Conservation (phyloP, 2,329 filamentous ascomycete species). For the Cadophora luteo-olivacea region DNA sequence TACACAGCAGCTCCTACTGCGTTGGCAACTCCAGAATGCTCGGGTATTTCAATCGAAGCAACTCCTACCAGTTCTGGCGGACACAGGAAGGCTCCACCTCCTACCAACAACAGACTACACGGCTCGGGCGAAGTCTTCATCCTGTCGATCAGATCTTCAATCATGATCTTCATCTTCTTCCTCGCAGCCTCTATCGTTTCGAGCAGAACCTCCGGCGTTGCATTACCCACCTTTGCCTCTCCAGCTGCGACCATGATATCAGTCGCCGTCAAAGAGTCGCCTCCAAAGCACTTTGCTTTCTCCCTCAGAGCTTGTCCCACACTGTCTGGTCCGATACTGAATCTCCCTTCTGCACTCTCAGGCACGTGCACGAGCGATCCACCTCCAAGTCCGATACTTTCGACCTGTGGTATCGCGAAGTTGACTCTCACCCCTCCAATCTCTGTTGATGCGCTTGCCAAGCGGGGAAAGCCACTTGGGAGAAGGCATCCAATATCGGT, state of each 20-base stretch:
- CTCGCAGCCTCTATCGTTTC: background rate
- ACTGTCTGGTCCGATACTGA: constrained; percentile 20
- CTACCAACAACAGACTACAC: constrained; percentile 16
- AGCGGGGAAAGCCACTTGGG: constrained; percentile 16
- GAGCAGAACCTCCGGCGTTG: background rate
- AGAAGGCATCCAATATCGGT: constrained; percentile 56
- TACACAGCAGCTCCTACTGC: constrained; percentile 14
- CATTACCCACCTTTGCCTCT: constrained; percentile 1
- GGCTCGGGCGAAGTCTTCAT: constrained; percentile 19
- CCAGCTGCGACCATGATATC: constrained; percentile 18
- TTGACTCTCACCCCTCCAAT: constrained; percentile 18
- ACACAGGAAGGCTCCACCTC: constrained; percentile 14
- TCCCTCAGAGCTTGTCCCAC: constrained; percentile 15
- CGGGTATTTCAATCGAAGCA: constrained; percentile 5
- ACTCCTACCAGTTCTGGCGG: constrained; percentile 17
- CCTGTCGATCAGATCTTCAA: constrained; percentile 15
- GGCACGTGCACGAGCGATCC: constrained; percentile 10
- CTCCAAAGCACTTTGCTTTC: constrained; percentile 6
- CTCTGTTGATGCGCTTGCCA: constrained; percentile 3
- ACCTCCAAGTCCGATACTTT: constrained; percentile 22
- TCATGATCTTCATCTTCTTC: constrained; percentile 19
- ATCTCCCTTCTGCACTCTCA: background rate
- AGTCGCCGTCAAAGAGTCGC: constrained; percentile 10
- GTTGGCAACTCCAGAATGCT: constrained; percentile 8
- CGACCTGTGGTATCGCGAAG: constrained; percentile 20